phyloP scores from a whole-genome alignment of 805 yeast species.

The Suhomyces sp. region DNA sequence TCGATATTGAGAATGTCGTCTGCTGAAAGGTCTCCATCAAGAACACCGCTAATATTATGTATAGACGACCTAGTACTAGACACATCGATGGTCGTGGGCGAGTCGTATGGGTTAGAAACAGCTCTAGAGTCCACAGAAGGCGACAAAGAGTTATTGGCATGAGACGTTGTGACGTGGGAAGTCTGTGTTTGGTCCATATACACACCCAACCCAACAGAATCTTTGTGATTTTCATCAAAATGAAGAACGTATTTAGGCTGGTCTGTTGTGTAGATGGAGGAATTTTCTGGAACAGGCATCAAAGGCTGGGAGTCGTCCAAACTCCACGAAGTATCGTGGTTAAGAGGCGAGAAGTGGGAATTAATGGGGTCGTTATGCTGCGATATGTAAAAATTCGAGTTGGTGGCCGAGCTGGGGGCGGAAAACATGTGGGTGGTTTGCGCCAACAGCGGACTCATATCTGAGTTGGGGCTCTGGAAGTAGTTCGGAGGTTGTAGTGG shows the following conservation, averaged over 20 bases:
- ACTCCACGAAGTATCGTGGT: neutral
- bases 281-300: neutral
- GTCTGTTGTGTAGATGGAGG: neutral
- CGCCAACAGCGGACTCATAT: conserved; percentile 1
- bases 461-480: conserved; percentile 6
- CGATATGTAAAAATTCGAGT: conserved; percentile 2
- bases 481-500: neutral
- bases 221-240: neutral
- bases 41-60: neutral
- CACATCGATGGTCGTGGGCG: conserved; percentile 13
- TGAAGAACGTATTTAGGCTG: neutral
- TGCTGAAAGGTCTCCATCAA: conserved; percentile 5
- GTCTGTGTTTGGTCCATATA: neutral
- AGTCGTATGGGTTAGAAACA: conserved; percentile 6
- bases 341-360: conserved; percentile 2
- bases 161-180: neutral
- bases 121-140: neutral
- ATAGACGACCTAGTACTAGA: conserved; percentile 7
- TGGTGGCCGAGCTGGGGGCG: conserved; percentile 7
- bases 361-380: neutral
- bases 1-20: conserved; percentile 10
- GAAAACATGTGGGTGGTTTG: conserved; percentile 4
- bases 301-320: neutral
- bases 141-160: neutral
- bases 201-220: conserved; percentile 4